Base-by-base conservation (phyloP, 2,329 filamentous ascomycete species). In the Phyllosticta citribraziliensis region DNA sequence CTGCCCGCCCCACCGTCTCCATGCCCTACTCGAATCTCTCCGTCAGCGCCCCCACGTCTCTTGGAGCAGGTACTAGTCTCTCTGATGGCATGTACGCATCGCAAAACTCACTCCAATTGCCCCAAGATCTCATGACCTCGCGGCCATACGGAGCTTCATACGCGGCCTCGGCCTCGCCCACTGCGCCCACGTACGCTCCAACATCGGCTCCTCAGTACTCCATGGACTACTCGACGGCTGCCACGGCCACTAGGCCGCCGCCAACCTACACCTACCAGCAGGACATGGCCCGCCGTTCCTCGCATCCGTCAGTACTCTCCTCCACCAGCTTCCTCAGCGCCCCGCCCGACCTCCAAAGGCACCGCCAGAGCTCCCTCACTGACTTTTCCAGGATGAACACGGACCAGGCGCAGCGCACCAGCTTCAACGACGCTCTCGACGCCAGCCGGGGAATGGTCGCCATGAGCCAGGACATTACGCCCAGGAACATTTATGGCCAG, bases 401-500 rank as follows among this genome's bases (percentile, higher is more conserved):
- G 57, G 79, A 75, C 73, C 83, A 72, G 76, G 84, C 76, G 71
- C 86, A 79, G 56, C 79, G 82, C 60, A 81, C 87, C 67, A 88
- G 86, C 67, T 95, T 92, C 73, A 89, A 88, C 66, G 93, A 97
- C 71, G 90, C 91, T 27, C 85, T 97, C 61, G 93, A 97, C 73
- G 92, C 92, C 24, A 92, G 91, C 72, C 88, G 94, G 64, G 91
- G 91, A 67, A 97, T 97, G 89, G 83, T 97, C 25, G 91, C 91
- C 47, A 89, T 97, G 83, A 96, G 90, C 82, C 91, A 97, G 76
- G 91, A 97, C 68, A 76, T 86, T 68, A 96, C 91, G 1, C 91
- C 92, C 12, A 82, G 92, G 64, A 94, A 93, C 72, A 90, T 96
- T 68, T 96, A 96, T 70, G 90, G 88, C 64, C 79, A 75, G 62